These are phyloP conservation scores for Nothophoma quercina DNA, from an alignment of 2,329 filamentous ascomycete species.

Conservation along the genomic window DNA sequence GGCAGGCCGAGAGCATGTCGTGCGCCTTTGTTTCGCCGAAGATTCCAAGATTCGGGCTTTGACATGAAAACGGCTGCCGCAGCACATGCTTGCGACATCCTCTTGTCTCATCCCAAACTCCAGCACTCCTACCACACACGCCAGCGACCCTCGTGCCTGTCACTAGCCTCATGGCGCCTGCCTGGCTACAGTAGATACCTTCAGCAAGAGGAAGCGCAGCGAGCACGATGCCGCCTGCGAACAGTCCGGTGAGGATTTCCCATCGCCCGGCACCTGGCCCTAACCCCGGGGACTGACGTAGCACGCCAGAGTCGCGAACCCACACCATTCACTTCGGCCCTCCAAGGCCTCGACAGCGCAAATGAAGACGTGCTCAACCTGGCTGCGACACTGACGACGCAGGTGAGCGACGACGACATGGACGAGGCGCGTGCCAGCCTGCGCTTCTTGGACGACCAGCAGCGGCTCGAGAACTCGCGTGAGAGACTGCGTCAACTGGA, in stretches of 20 bases:
- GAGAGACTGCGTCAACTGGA: slow-evolving; percentile 39
- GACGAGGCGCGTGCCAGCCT: slow-evolving; percentile 24
- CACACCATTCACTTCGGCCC: slow-evolving; percentile 49
- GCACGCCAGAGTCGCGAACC: slow-evolving; percentile 37
- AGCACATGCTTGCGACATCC: background rate
- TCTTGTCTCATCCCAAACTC: background rate
- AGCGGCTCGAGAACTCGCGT: slow-evolving; percentile 27
- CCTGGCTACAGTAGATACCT: slow-evolving; percentile 13
- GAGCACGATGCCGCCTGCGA: slow-evolving; percentile 46
- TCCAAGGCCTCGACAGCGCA: slow-evolving; percentile 57
- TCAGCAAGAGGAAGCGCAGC: background rate
- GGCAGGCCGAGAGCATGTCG: background rate
- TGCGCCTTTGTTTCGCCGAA: slow-evolving; percentile 14
- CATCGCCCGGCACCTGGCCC: background rate
- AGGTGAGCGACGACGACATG: slow-evolving; percentile 55
- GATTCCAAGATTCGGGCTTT: slow-evolving; percentile 1
- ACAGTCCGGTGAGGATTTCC: slow-evolving; percentile 38
- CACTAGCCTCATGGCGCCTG: slow-evolving; percentile 26
- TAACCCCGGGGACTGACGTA: slow-evolving; percentile 29
- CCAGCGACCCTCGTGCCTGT: slow-evolving; percentile 8
- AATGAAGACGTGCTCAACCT: slow-evolving; percentile 53
- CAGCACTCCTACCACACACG: background rate
- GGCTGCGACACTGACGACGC: slow-evolving; percentile 57
- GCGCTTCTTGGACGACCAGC: slow-evolving; percentile 38
- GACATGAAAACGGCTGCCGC: background rate